Base-by-base conservation (phyloP, 208 protist genomes). In the Jaenimonas drosophilae region DNA sequence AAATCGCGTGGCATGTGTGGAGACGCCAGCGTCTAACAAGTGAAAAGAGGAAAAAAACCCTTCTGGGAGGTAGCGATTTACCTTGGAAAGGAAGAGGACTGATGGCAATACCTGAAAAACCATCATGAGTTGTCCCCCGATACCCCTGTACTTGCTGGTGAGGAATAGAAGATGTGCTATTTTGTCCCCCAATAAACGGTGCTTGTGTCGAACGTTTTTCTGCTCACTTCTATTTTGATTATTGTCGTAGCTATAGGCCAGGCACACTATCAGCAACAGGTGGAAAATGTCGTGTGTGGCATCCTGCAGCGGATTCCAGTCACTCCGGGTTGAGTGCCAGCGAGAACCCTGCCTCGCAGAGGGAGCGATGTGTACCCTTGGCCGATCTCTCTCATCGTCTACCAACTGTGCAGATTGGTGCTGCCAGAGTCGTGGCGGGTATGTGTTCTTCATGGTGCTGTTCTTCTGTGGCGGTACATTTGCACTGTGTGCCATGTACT, bases 401-500 rank as follows among this genome's bases (percentile, higher is more conserved):
- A 50, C 11, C 9, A 66, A 92, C 50, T 92, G 83, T 50, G 52
- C 59, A 12, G 43, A 64, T 39, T 92, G 83, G 83, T 92, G 83
- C 49, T 92, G 83, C 50, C 37, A 59, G 32, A 76, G 66, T 29
- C 60, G 74, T 17, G 80, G 76, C 31, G 54, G 59, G 23, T 76
- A 77, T 44, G 63, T 84, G 24, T 87, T 92, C 36, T 84, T 86
- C 26, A 64, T 85, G 14, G 70, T 88, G 1, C 42, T 92, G 28
- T 84, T 86, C 55, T 76, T 88, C 47, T 77, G 64, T 54, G 48
- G 67, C 6, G 83, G 83, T 27, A 70, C 70, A 14, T 88, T 86
- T 36, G 54, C 64, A 4, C 46, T 88, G 51, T 77, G 70, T 17
- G 55, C 52, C 21, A 60, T 57, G 40, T 86, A 86, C 53, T 91